Evolutionary conservation across 1,284 basidiomycete genomes (phyloP).

Genomic region (Meripilus lineatus): DNA sequence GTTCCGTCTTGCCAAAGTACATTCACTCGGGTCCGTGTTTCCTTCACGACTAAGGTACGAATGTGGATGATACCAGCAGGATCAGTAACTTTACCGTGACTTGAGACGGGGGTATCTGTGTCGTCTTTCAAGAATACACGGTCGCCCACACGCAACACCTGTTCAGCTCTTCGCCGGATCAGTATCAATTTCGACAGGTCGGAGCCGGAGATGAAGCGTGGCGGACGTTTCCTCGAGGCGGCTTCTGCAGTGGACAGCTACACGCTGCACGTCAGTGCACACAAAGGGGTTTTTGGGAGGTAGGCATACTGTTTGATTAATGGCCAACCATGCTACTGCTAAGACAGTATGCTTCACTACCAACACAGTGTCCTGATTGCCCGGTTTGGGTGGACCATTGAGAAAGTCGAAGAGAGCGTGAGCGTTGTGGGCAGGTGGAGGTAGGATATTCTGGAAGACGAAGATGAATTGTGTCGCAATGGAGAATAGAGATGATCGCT

Average conservation of each 20-base stretch:
- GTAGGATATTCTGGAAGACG: slow-evolving; percentile 58
- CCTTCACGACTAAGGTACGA: slow-evolving; percentile 58
- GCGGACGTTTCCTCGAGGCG: slow-evolving; percentile 57
- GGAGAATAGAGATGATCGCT: not conserved
- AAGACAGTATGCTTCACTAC: slow-evolving; percentile 76
- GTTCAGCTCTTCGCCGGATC: slow-evolving; percentile 55
- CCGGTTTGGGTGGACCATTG: slow-evolving; percentile 38
- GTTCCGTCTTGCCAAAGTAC: slow-evolving; percentile 89
- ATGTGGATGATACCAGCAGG: slow-evolving; percentile 42
- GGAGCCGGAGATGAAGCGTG: slow-evolving; percentile 68
- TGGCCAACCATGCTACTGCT: slow-evolving; percentile 83
- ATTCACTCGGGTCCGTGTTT: slow-evolving; percentile 66
- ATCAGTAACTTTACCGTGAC: slow-evolving; percentile 49
- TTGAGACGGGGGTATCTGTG: slow-evolving; percentile 44
- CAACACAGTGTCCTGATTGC: slow-evolving; percentile 58
- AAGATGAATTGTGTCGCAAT: not conserved
- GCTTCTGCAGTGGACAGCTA: slow-evolving; percentile 59
- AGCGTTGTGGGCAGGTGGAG: slow-evolving; percentile 41
- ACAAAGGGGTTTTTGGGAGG: not conserved
- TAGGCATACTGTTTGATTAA: slow-evolving; percentile 71
- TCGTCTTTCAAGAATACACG: slow-evolving; percentile 52
- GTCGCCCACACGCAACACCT: slow-evolving; percentile 65
- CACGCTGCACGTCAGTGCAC: not conserved
- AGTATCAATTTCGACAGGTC: slow-evolving; percentile 66
- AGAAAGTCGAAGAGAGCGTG: slow-evolving; percentile 44